phyloP scores from a whole-genome alignment of 2,329 filamentous ascomycete genomes.

The Xylogone sp. region DNA sequence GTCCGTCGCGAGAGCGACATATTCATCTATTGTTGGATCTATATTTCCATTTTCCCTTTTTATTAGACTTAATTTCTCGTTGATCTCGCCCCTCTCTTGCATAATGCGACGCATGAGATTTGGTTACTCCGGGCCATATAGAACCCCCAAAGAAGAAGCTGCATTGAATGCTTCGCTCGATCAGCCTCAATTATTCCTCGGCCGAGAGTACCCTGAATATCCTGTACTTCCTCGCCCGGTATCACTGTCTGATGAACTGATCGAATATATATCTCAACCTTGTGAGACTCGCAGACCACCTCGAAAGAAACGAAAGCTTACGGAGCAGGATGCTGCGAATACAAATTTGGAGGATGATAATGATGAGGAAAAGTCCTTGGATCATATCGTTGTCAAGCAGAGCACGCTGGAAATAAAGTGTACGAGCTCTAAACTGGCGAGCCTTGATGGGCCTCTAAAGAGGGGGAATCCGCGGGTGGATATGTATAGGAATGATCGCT shows the following conservation, averaged over 20 bases:
- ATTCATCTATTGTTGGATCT: background rate
- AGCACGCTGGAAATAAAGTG: slow-evolving; percentile 19
- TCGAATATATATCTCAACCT: slow-evolving; percentile 13
- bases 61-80: no score
- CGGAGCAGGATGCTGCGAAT: background rate
- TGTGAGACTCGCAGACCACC: slow-evolving; percentile 12
- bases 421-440: slow-evolving; percentile 12
- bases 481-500: slow-evolving; percentile 11
- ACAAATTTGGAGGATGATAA: background rate
- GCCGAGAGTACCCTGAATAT: background rate
- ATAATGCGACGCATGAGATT: no score
- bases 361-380: slow-evolving; percentile 7
- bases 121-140: no score
- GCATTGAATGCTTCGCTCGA: background rate
- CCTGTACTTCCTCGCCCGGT: background rate
- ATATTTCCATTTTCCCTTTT: no score
- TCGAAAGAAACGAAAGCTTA: slow-evolving; percentile 19
- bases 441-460: slow-evolving; percentile 10
- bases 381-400: slow-evolving; percentile 22
- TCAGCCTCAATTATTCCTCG: background rate
- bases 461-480: slow-evolving; percentile 13
- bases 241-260: slow-evolving; percentile 12
- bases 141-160: background rate
- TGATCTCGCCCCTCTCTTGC: no score
- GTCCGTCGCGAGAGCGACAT: background rate